Evolutionary conservation across 306 rosid species (phyloP).

Genomic region (Lathyrus tuberosus): DNA sequence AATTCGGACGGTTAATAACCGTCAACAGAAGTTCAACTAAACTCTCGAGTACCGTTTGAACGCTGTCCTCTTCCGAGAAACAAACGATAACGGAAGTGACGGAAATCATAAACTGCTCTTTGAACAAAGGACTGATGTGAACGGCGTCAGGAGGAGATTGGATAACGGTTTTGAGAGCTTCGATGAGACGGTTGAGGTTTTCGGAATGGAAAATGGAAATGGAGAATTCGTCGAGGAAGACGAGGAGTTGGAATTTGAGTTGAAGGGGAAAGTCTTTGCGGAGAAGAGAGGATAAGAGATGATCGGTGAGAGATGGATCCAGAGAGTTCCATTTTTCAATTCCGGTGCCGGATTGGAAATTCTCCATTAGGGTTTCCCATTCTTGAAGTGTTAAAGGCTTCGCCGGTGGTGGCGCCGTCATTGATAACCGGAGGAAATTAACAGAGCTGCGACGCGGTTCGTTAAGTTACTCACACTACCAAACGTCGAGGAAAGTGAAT

Average conservation of each 20-base stretch:
- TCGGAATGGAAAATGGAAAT: conserved; percentile 42
- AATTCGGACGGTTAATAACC: conserved; percentile 81
- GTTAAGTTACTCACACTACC: neutral
- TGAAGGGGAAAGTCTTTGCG: conserved; percentile 70
- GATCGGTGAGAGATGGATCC: conserved; percentile 60
- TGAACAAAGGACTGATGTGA: conserved; percentile 58
- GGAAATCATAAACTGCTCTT: conserved; percentile 84
- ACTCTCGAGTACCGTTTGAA: conserved; percentile 40
- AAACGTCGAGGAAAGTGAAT: neutral
- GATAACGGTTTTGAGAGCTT: conserved; percentile 59
- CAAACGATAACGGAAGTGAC: conserved; percentile 69
- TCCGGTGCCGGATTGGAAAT: conserved; percentile 66
- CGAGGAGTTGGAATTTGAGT: conserved; percentile 62
- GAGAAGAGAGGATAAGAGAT: conserved; percentile 63
- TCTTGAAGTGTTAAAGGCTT: conserved; percentile 69
- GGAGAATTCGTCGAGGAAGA: conserved; percentile 84
- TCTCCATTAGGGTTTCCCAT: conserved; percentile 84
- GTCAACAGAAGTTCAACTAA: conserved; percentile 70
- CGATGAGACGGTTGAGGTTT: conserved; percentile 58
- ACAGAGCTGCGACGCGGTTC: conserved; percentile 42
- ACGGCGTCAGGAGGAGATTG: conserved; percentile 66
- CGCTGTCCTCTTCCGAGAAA: conserved; percentile 37
- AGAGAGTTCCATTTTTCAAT: conserved; percentile 56
- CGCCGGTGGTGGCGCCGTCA: conserved; percentile 42
- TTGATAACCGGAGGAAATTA: neutral